Conservation (phyloP, 2,329 filamentous ascomycete species). For the Neospermospora avenae region DNA sequence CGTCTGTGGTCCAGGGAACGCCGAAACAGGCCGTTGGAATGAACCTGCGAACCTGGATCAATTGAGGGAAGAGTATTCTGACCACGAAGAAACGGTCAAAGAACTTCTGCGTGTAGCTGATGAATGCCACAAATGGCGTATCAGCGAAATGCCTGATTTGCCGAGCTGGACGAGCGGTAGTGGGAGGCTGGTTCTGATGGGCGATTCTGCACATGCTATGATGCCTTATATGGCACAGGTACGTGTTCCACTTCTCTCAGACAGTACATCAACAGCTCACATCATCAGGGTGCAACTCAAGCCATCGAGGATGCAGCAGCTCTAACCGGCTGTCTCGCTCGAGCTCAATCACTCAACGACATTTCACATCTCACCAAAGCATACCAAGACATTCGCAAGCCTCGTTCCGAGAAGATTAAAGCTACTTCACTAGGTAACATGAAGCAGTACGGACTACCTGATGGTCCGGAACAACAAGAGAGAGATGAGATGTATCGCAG, state of each 20-base stretch:
- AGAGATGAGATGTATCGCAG: not conserved
- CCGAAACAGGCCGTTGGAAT: not conserved
- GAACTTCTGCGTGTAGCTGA: not conserved
- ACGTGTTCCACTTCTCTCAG: not conserved
- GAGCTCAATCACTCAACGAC: not conserved
- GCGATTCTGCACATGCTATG: constrained; percentile 11
- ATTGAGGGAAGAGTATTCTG: constrained; percentile 4
- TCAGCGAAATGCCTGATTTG: constrained; percentile 3
- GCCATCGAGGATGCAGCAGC: constrained; percentile 4
- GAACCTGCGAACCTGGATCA: not conserved
- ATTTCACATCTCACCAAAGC: not conserved
- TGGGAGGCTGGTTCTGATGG: constrained; percentile 1
- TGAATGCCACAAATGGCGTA: constrained; percentile 2
- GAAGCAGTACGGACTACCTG: constrained; percentile 1
- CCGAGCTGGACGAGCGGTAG: not conserved
- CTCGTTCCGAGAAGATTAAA: constrained; percentile 7
- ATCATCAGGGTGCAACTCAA: not conserved
- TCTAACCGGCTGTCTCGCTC: not conserved
- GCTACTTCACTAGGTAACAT: constrained; percentile 2
- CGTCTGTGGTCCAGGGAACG: not conserved
- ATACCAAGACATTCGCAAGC: constrained; percentile 8
- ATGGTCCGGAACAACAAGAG: constrained; percentile 2
- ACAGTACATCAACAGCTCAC: not conserved
- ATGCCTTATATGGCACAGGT: constrained; percentile 10
- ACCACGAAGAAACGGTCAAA: not conserved